Evolutionary conservation across 2,329 filamentous ascomycete species (phyloP), one percentile per base, ranked within the genome.

Genomic region (Monilinia aucupariae): DNA sequence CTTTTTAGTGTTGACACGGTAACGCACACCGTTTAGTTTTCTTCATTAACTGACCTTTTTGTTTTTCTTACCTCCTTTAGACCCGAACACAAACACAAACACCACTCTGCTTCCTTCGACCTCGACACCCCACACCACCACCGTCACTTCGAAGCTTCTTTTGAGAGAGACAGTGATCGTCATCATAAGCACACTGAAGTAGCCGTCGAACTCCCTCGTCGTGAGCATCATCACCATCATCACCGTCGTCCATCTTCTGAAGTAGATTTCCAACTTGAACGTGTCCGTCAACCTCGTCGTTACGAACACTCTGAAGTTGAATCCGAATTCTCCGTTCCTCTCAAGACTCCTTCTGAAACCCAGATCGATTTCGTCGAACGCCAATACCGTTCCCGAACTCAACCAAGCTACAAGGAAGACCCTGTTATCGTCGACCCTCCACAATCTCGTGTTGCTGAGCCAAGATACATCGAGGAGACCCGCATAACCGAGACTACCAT

Each of bases 281-380:
- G 77, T 72, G 43, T 39, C 41, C 60, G 32, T 58, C 59, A 62
- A 56, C 77, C 76, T 72, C 73, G 69, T 63, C 67, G 68, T 64
- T 68, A 69, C 53, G 67, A 71, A 64, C 66, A 70, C 37, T 68
- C 65, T 32, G 64, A 67, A 59, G 64, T 68, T 63, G 66, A 66
- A 55, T 54, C 62, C 67, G 65, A 65, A 25, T 66, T 69, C 62
- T 70, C 67, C 48, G 68, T 66, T 63, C 68, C 71, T 64, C 66
- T 66, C 39, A 63, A 70, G 68, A 62, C 43, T 32, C 30, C 60
- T 12, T 20, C 47, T 22, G 69, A 69, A 47, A 67, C 72, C 25
- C 66, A 73, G 59, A 80, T 88, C 75, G 85, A 88, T 78, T 75
- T 82, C 69, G 83, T 83, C 74, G 85, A 88, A 78, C 83, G 82